Conservation (phyloP, 257 asterid genomes). For the Scutellaria galericulata region DNA sequence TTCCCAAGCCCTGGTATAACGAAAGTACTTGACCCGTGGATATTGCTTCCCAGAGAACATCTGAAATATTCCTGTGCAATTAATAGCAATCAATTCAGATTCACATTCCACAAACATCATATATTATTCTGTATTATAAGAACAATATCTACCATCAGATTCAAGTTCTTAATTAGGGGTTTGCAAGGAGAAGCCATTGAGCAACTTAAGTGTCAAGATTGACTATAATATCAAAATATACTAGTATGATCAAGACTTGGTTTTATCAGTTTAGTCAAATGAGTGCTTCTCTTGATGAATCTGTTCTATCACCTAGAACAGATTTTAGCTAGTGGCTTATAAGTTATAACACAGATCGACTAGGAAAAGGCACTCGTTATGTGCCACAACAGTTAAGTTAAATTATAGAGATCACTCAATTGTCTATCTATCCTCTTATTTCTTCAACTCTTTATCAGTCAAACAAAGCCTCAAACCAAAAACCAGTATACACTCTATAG, state of each 20-base stretch:
- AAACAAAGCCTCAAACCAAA: not conserved
- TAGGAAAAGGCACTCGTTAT: not conserved
- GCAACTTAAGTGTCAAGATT: not conserved
- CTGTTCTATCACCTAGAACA: too few relatives aligned
- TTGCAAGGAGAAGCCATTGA: too few relatives aligned
- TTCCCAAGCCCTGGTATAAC: constrained; percentile 87
- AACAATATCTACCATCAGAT: too few relatives aligned
- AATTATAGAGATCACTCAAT: not conserved
- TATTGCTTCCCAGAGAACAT: constrained; percentile 90
- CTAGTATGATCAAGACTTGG: not conserved
- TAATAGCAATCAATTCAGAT: constrained; percentile 16
- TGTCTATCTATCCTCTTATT: not conserved
- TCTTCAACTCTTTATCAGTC: not conserved
- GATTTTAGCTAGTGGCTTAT: too few relatives aligned
- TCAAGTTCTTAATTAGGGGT: too few relatives aligned
- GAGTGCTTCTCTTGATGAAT: not conserved
- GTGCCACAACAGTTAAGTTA: not conserved
- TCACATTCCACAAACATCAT: not conserved
- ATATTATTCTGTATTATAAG: not conserved
- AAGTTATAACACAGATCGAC: not conserved
- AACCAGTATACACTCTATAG: not conserved
- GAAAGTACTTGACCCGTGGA: constrained; percentile 69
- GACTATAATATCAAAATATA: not conserved
- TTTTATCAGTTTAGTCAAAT: not conserved
- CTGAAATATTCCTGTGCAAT: constrained; percentile 74